A percentile compares a stretch with the other conserved stretches of the same genome.
Evolutionary conservation across 768 basidiomycete species (phyloP).

Genomic region (Leucosporidium scottii): DNA sequence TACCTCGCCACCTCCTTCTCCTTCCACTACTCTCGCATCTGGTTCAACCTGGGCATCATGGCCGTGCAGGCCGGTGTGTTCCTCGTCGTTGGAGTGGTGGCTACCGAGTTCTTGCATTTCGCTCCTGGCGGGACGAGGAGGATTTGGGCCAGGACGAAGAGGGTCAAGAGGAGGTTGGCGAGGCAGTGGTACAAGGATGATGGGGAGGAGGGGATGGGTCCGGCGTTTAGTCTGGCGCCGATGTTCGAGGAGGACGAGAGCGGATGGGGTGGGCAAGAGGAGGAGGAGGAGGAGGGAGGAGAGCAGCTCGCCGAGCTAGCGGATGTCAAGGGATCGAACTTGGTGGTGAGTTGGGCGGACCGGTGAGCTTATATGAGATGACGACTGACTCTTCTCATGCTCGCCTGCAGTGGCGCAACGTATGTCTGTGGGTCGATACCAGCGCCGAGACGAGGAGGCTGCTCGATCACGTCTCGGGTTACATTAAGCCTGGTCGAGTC

Average conservation of each 20-base stretch:
- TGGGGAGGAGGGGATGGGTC: neutral
- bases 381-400: neutral
- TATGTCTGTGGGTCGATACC: conserved; percentile 31
- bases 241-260: conserved; percentile 7
- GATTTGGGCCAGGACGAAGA: conserved; percentile 19
- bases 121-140: conserved; percentile 7
- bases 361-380: neutral
- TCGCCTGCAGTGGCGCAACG: conserved; percentile 16
- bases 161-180: conserved; percentile 8
- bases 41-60: conserved; percentile 49
- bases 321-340: conserved; percentile 11
- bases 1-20: conserved; percentile 56
- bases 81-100: conserved; percentile 27
- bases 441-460: conserved; percentile 27
- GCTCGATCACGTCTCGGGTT: conserved; percentile 35
- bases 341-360: conserved; percentile 10
- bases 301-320: neutral
- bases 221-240: conserved; percentile 24
- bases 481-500: conserved; percentile 36
- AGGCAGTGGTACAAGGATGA: conserved; percentile 18
- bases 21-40: conserved; percentile 41
- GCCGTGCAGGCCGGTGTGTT: conserved; percentile 33
- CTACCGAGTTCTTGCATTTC: conserved; percentile 27
- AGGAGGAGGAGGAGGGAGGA: conserved; percentile 13
- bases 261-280: conserved; percentile 25